phyloP scores from a whole-genome alignment of 495 filamentous ascomycete species.

The Trichoderma erinaceum region DNA sequence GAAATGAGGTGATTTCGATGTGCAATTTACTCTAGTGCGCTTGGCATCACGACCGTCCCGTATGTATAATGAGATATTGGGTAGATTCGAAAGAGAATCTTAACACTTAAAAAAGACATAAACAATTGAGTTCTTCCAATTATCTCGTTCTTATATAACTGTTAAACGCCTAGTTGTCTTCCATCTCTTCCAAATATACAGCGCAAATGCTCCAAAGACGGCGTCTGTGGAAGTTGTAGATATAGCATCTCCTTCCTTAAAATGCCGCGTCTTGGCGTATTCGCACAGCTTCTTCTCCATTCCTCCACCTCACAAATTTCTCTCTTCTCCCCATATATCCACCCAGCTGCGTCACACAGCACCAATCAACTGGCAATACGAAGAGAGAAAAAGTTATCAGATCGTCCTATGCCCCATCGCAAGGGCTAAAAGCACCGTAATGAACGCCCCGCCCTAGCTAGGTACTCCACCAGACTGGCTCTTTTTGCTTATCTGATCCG shows the following conservation, averaged over 20 bases:
- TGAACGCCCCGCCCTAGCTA: neutral
- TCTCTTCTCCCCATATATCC: neutral
- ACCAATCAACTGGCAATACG: neutral
- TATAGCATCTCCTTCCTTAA: no score
- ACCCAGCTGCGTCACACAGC: neutral
- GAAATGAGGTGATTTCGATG: neutral
- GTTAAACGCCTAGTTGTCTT: no score
- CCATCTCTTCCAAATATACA: no score
- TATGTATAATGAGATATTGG: no score
- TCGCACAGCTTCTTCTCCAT: neutral
- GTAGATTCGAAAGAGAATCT: neutral
- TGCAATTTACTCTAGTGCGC: neutral
- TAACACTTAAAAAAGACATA: no score
- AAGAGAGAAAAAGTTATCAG: conserved; percentile 7
- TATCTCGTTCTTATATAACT: no score
- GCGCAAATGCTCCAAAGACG: no score
- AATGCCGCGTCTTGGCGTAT: no score
- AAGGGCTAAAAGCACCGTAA: neutral
- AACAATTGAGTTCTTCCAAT: no score
- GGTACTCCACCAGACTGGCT: neutral
- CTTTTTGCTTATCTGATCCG: conserved; percentile 3
- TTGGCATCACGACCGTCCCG: no score
- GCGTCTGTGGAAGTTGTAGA: no score
- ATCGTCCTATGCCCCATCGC: neutral
- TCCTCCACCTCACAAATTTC: neutral